Conservation (phyloP, 306 rosid species). For the Vigna nakashimae region DNA sequence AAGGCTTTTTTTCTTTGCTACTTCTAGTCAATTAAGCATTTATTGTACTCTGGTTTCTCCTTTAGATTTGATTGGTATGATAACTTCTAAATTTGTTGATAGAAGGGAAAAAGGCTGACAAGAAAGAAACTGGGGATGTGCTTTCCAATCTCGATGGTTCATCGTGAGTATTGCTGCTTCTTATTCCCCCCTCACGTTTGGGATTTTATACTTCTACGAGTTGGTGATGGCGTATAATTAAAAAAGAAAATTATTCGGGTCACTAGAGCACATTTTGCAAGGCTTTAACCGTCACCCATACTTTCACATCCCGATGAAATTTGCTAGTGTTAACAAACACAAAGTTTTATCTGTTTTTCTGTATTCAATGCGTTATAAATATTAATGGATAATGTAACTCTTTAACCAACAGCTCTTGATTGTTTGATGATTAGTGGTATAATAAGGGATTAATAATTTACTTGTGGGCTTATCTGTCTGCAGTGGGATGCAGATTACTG, state of each 20-base stretch:
- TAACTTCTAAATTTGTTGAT: slow-evolving; percentile 47
- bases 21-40: slow-evolving; percentile 25
- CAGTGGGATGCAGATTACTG: slow-evolving; percentile 98
- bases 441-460: slow-evolving; percentile 14
- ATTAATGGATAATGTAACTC: background rate
- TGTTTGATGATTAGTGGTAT: slow-evolving; percentile 27
- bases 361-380: slow-evolving; percentile 22
- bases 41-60: slow-evolving; percentile 26
- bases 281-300: slow-evolving; percentile 20
- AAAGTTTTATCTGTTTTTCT: background rate
- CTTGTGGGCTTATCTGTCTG: slow-evolving; percentile 35
- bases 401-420: slow-evolving; percentile 23
- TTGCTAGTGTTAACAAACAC: background rate
- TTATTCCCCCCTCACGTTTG: background rate
- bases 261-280: background rate
- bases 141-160: slow-evolving; percentile 88
- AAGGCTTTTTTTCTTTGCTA: slow-evolving; percentile 4
- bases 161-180: slow-evolving; percentile 71
- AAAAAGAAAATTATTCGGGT: background rate
- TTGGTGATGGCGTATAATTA: slow-evolving; percentile 33
- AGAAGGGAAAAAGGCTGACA: slow-evolving; percentile 86
- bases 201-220: slow-evolving; percentile 35
- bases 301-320: slow-evolving; percentile 21
- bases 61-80: slow-evolving; percentile 41
- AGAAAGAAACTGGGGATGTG: slow-evolving; percentile 85